Evolutionary conservation across 2,329 filamentous ascomycete genomes (phyloP).

Genomic region (Coccinonectria pachysandricola): DNA sequence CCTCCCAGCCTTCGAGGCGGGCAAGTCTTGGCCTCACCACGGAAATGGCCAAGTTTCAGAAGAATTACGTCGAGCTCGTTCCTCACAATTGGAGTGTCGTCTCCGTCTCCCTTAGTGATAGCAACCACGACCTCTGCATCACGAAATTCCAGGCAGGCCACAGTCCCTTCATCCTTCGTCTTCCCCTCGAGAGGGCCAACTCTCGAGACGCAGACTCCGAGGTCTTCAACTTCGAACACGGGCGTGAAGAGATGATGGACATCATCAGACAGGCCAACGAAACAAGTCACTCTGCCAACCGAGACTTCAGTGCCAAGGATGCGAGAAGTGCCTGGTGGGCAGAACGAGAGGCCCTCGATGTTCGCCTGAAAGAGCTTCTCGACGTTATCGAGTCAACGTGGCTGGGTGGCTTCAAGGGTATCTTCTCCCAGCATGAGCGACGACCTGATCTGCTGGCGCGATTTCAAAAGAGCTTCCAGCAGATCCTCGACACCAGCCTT

Average conservation of each 20-base stretch:
- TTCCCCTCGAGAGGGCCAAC: conserved; percentile 75
- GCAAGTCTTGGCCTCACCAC: conserved; percentile 36
- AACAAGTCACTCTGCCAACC: conserved; percentile 59
- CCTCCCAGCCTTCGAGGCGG: conserved; percentile 20
- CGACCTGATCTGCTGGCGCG: conserved; percentile 55
- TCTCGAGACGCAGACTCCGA: conserved; percentile 69
- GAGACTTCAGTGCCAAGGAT: conserved; percentile 62
- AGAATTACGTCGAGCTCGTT: conserved; percentile 75
- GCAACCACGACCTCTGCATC: conserved; percentile 73
- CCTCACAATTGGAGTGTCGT: conserved; percentile 76
- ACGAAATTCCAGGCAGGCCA: conserved; percentile 70
- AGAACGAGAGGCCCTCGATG: conserved; percentile 70
- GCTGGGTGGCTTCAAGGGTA: conserved; percentile 88
- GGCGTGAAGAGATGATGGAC: conserved; percentile 67
- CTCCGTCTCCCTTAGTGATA: conserved; percentile 75
- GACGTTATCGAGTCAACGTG: conserved; percentile 84
- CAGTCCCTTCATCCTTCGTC: conserved; percentile 73
- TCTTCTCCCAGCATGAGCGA: conserved; percentile 69
- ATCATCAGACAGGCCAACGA: conserved; percentile 76
- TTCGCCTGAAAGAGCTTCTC: conserved; percentile 65
- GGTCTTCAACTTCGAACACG: conserved; percentile 73
- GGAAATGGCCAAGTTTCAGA: conserved; percentile 58
- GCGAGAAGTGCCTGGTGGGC: conserved; percentile 84
- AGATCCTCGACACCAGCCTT: conserved; percentile 71
- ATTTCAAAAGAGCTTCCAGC: conserved; percentile 70